Conservation (phyloP, 2,329 filamentous ascomycete genomes). For the Aspergillus viridinutans region DNA sequence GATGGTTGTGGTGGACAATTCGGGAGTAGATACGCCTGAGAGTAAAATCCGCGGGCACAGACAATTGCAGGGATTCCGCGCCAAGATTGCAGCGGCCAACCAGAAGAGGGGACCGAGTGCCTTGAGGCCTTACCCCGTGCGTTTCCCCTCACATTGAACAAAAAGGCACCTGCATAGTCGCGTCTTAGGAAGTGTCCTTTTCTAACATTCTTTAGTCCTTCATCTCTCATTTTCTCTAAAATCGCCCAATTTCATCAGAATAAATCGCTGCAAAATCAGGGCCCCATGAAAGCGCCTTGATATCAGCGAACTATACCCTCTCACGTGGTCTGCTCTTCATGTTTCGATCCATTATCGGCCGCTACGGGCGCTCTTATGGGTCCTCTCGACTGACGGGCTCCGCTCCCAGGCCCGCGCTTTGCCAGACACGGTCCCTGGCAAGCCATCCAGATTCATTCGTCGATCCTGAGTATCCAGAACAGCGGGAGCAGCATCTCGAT, state of each 20-base stretch:
- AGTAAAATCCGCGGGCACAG: neutral
- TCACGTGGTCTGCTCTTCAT: constrained; percentile 23
- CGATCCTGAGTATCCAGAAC: neutral
- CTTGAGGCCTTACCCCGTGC: neutral
- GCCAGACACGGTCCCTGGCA: neutral
- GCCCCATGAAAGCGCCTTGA: neutral
- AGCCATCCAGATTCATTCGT: neutral
- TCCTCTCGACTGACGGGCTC: constrained; percentile 5
- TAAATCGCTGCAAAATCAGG: neutral
- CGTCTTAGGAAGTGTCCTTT: neutral
- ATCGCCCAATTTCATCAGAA: neutral
- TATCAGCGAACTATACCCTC: constrained; percentile 11
- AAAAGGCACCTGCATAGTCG: neutral
- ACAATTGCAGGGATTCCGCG: neutral
- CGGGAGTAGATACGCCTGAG: neutral
- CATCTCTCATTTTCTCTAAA: neutral
- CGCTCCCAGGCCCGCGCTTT: constrained; percentile 3
- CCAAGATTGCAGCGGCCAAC: neutral
- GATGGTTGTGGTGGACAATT: neutral
- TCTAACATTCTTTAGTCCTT: neutral
- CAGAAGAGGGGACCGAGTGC: neutral
- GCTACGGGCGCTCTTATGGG: constrained; percentile 5
- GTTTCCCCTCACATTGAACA: neutral
- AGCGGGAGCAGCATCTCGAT: neutral
- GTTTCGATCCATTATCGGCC: constrained; percentile 12